Conservation (phyloP, 1,284 basidiomycete species). For the Ustilago hordei region DNA sequence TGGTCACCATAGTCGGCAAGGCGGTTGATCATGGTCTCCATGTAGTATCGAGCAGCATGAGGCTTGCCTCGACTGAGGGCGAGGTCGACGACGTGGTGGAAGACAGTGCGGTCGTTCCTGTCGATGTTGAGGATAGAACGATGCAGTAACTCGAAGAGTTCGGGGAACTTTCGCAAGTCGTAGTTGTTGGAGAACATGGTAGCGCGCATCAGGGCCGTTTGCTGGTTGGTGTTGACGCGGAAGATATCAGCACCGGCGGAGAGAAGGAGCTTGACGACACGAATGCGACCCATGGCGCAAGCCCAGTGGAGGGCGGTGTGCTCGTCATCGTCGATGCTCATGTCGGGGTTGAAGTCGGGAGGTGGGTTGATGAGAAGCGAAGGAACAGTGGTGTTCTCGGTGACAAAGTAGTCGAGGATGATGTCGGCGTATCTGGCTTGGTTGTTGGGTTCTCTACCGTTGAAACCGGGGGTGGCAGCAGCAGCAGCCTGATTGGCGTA, state of each 20-base stretch:
- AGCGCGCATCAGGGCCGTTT: constrained; percentile 96
- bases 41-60: constrained; percentile 97
- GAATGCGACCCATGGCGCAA: constrained; percentile 97
- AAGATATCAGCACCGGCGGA: constrained; percentile 97
- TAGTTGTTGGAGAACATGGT: constrained; percentile 99
- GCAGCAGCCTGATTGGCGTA: constrained; percentile 36
- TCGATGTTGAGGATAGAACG: constrained; percentile 99
- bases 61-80: constrained; percentile 98
- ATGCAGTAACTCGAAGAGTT: constrained; percentile 95
- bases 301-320: constrained; percentile 99
- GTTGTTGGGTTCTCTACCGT: constrained; percentile 42
- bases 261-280: constrained; percentile 93
- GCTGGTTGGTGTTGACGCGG: constrained; percentile 94
- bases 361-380: constrained; percentile 89
- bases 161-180: constrained; percentile 98
- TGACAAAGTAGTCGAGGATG: constrained; percentile 98
- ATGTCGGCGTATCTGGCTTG: constrained; percentile 83
- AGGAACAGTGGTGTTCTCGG: constrained; percentile 93
- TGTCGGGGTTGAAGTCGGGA: constrained; percentile 92
- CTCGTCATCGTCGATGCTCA: constrained; percentile 97
- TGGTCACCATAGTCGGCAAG: constrained; percentile 96
- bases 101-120: constrained; percentile 96
- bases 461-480: constrained; percentile 14
- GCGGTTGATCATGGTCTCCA: constrained; percentile 92
- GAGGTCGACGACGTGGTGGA: constrained; percentile 98